Evolutionary conservation across 2,329 filamentous ascomycete species (phyloP).

Genomic region (Penicillium sp.): DNA sequence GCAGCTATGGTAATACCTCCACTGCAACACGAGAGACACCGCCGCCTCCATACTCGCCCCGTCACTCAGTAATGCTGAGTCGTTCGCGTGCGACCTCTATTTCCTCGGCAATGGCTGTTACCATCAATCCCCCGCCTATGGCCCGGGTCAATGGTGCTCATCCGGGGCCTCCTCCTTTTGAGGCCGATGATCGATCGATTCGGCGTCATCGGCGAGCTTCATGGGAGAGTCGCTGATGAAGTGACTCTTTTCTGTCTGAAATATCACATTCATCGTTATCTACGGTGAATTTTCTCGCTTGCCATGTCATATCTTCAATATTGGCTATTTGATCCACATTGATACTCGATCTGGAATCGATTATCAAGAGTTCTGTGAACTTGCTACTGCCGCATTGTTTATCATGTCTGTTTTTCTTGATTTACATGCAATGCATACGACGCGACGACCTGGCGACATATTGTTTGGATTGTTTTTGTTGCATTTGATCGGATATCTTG

Average conservation of each 20-base stretch:
- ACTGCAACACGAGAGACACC: conserved; percentile 47
- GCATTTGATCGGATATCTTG: conserved; percentile 9
- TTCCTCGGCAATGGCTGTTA: conserved; percentile 28
- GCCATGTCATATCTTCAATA: neutral
- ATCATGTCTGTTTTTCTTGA: neutral
- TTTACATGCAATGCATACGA: conserved; percentile 17
- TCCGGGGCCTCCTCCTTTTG: conserved; percentile 27
- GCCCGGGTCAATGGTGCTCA: conserved; percentile 30
- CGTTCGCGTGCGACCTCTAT: conserved; percentile 38
- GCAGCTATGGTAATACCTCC: conserved; percentile 48
- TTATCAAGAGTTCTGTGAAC: neutral
- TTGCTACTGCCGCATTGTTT: neutral
- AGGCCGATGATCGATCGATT: conserved; percentile 24
- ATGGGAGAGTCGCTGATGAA: conserved; percentile 30
- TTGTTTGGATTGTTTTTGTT: neutral
- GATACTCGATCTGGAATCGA: conserved; percentile 20
- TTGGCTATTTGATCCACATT: neutral
- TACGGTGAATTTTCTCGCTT: neutral
- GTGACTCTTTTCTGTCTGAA: neutral
- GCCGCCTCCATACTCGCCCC: conserved; percentile 44
- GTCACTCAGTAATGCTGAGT: conserved; percentile 28
- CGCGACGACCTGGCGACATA: conserved; percentile 10
- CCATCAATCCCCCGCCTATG: conserved; percentile 28
- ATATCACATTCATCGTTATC: neutral
- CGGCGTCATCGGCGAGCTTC: conserved; percentile 27